A percentile compares a stretch with the other conserved stretches of the same genome.
These are phyloP conservation scores for Francoa sonchifolia DNA, from an alignment of 441 rosid genomes.

Conservation along the genomic window DNA sequence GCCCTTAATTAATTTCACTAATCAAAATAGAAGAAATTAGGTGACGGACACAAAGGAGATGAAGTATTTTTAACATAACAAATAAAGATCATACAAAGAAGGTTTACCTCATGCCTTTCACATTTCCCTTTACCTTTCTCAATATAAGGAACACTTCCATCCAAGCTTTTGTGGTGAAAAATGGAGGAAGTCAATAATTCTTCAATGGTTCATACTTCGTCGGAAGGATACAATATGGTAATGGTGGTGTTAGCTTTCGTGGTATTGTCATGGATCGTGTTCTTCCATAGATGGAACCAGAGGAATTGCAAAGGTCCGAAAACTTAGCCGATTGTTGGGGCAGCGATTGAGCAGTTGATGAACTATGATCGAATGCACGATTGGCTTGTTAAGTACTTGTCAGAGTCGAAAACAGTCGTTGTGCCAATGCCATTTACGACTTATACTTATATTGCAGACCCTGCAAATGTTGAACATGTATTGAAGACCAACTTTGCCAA, in stretches of 20 bases:
- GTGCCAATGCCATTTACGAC: conserved; percentile 87
- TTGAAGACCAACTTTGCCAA: conserved; percentile 77
- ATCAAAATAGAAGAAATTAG: too few relatives aligned
- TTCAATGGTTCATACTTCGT: conserved; percentile 4
- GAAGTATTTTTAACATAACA: conserved; percentile 16
- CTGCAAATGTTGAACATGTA: conserved; percentile 79
- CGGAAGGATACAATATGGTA: conserved; percentile 31
- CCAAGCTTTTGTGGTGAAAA: background rate
- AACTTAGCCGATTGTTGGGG: conserved; percentile 89
- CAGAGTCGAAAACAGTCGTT: conserved; percentile 49
- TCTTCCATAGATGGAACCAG: conserved; percentile 61
- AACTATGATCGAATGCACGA: conserved; percentile 85
- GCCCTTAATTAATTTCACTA: too few relatives aligned
- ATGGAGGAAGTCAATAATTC: conserved; percentile 20
- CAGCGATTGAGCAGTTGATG: conserved; percentile 67
- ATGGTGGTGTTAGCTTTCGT: conserved; percentile 25
- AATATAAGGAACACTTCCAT: conserved; percentile 15
- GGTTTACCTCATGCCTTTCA: too few relatives aligned
- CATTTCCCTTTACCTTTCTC: conserved; percentile 3
- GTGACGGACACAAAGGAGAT: conserved; percentile 25
- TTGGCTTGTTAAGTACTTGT: conserved; percentile 68
- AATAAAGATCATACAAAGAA: conserved; percentile 20
- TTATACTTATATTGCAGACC: conserved; percentile 85
- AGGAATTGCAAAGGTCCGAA: conserved; percentile 63
- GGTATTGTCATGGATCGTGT: conserved; percentile 50